Evolutionary conservation across 2,329 filamentous ascomycete species (phyloP).

Genomic region (Trichoderma koningiopsis): DNA sequence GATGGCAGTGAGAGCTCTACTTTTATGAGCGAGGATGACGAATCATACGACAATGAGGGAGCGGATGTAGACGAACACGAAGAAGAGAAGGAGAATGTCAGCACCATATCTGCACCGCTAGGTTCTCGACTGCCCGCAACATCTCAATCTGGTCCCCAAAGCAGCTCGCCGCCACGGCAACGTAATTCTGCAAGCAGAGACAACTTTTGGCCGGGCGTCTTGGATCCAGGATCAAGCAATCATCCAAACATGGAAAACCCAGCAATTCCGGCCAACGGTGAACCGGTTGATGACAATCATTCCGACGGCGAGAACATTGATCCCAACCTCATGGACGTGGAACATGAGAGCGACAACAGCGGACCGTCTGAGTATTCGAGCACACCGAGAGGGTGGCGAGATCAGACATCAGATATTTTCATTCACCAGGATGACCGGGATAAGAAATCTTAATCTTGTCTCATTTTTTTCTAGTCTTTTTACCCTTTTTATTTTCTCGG

Average conservation of each 20-base stretch:
- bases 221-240: conserved; percentile 47
- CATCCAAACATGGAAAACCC: conserved; percentile 52
- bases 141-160: conserved; percentile 27
- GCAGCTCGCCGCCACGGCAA: conserved; percentile 36
- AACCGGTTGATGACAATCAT: conserved; percentile 28
- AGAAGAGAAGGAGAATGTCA: conserved; percentile 33
- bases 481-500: not conserved
- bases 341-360: conserved; percentile 44
- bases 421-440: conserved; percentile 45
- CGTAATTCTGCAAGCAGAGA: conserved; percentile 49
- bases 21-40: conserved; percentile 42
- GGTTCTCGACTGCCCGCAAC: conserved; percentile 31
- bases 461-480: not conserved
- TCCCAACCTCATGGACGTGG: conserved; percentile 39
- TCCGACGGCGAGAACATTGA: conserved; percentile 57
- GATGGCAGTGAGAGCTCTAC: conserved; percentile 41
- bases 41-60: conserved; percentile 37
- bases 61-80: conserved; percentile 33
- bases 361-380: conserved; percentile 61
- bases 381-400: conserved; percentile 49
- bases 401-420: conserved; percentile 36
- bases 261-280: conserved; percentile 25
- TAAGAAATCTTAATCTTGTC: not conserved
- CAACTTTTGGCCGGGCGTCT: conserved; percentile 59
- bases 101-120: conserved; percentile 32